Base-by-base conservation (phyloP, 495 filamentous ascomycete genomes). In the Xylaria flabelliformis region DNA sequence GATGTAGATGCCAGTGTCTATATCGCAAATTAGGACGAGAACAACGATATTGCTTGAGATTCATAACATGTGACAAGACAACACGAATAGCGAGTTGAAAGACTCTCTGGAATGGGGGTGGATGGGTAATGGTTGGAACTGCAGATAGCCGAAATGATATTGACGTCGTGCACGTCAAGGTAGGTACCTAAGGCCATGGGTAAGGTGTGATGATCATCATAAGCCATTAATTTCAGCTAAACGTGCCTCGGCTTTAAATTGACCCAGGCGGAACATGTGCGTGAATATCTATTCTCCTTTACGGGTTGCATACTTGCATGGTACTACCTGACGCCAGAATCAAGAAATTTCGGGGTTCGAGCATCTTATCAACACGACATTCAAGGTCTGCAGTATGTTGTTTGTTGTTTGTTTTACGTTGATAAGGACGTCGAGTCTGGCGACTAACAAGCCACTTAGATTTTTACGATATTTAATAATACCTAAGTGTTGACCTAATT, bases 131-230 rank as follows among this genome's bases (percentile, higher is more conserved):
- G 46, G 3, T 58, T 58, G 13, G 55, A 29, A 15, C 19, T 34
- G 29, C 24, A 12, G 12, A 13, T 15, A 58, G 53, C 53, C 26
- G 53, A 58, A 26, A 58, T 13, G 48, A 8, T 58, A 3, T 15
- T 12, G 51, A 13, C 15, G 24, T 12, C 5, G 21, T 26, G 53
- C 10, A 29, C 21, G 13, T 12, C 24, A 2, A 19, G 15, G 21
- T 13, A 32, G 17, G 21, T 12, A n/a, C n/a, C n/a, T n/a, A n/a
- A 10, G 21, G 55, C 0, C 59, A 24, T 26, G 61, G 39, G 61
- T 64, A 64, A 64, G 39, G 39, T 64, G 21, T 41, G 61, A 29
- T 39, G 36, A 24, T 64, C 36, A 9, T 24, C 61, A 44, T 41
- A 64, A 44, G 61, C 61, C 61, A 44, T 44, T 29, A 10, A 2